Conservation (phyloP, 345 rosid species). For the Lepidium africanum region DNA sequence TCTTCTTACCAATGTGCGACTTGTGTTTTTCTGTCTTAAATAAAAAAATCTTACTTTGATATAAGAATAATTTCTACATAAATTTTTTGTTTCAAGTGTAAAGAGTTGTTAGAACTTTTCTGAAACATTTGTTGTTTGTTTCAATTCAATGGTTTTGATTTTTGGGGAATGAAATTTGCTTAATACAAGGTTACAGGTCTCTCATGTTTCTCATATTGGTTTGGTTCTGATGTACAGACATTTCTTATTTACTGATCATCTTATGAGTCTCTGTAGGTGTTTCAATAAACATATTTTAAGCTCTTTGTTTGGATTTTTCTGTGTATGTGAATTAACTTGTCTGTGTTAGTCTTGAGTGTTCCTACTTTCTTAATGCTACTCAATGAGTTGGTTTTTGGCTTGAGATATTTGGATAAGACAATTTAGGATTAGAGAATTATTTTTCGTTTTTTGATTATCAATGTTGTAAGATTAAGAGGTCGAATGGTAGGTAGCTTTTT, state of each 20-base stretch:
- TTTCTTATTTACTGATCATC: neutral
- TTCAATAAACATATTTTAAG: constrained; percentile 9
- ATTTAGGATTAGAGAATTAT: neutral
- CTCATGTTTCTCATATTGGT: neutral
- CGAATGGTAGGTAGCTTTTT: too few relatives aligned
- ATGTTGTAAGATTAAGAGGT: too few relatives aligned
- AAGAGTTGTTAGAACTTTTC: neutral
- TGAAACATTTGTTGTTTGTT: neutral
- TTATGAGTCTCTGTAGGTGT: constrained; percentile 2
- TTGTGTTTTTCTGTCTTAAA: neutral
- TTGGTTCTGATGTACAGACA: constrained; percentile 11
- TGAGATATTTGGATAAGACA: neutral
- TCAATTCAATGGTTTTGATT: neutral
- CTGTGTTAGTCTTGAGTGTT: neutral
- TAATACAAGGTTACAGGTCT: neutral
- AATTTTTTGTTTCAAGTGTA: neutral
- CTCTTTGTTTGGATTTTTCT: neutral
- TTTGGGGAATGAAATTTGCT: neutral
- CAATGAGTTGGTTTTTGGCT: neutral
- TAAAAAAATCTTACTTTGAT: neutral
- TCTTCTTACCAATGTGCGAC: neutral
- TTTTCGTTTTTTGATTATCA: too few relatives aligned
- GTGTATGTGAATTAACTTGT: neutral
- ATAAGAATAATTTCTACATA: neutral
- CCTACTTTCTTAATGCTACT: neutral